Base-by-base conservation (phyloP, 1,139 yeast species). In the Hyphopichia fennica region DNA sequence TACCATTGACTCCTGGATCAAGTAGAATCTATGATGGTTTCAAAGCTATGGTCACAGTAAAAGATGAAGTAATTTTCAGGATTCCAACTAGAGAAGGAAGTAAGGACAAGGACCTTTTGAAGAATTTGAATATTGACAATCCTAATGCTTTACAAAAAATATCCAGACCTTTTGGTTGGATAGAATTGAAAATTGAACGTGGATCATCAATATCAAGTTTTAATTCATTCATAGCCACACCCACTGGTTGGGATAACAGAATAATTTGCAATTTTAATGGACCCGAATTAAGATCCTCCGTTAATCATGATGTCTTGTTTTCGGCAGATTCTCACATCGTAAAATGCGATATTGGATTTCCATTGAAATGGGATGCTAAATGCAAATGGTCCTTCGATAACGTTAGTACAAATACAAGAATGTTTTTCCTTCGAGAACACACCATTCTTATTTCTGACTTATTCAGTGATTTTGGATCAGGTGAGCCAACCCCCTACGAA, bases 11-110 rank as follows among this genome's bases (percentile, higher is more conserved):
- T 8, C 70, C 81, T 0, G 93, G 89, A 0, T 63, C 66, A 6
- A 47, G 52, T 16, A 68, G 98, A 47, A 63, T 72, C 3, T 80
- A 79, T 51, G 74, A 81, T 0, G 78, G 81, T 6, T 81, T 87
- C 53, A 74, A 74, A 38, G 42, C 86, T 2, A 68, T 73, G 18
- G 54, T 88, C 2, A 73, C 74, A 31, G 72, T 77, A 19, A 84
- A 81, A 37, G 91, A 87, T 50, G 82, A 79, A 45, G 67, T 84
- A 2, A 78, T 86, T n/a, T 53, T 89, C 40, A 74, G 96, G 48
- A 65, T 90, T 0, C 98, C 99, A 0, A 83, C 87, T 9, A 69
- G 97, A 44, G 99, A 93, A 59, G 68, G 77, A 29, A 87, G 96
- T 51, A 91, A 91, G 58, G 93, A 89, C 58, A 65, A 65, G 41